These are phyloP conservation scores for Eimeria praecox DNA, from an alignment of 169 alveolate species.

Conservation along the genomic window DNA sequence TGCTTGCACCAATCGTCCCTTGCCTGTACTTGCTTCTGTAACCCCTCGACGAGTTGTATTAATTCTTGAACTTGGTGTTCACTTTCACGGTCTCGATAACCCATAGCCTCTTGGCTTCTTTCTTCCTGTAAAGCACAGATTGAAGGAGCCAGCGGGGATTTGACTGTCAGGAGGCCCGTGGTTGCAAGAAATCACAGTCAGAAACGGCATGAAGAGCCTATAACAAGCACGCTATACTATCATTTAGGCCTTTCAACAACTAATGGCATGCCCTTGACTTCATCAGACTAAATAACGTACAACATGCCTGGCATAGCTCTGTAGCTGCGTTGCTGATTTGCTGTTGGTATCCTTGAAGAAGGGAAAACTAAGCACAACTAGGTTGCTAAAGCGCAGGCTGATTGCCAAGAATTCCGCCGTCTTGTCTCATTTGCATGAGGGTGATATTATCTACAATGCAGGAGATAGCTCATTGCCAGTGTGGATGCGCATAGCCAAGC, in stretches of 20 bases:
- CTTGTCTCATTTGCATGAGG: background rate
- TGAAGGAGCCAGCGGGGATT: background rate
- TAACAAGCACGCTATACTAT: background rate
- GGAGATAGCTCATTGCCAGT: background rate
- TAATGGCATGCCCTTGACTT: background rate
- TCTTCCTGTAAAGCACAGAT: background rate
- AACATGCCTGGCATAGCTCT: background rate
- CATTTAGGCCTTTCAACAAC: background rate
- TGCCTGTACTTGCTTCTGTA: slow-evolving; percentile 67
- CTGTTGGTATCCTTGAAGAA: background rate
- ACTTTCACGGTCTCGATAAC: background rate
- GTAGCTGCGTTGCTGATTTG: background rate
- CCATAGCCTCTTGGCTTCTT: background rate
- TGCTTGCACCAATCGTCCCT: slow-evolving; percentile 59
- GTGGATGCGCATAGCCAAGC: background rate
- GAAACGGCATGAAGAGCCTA: background rate
- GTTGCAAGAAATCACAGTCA: background rate
- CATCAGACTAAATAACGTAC: background rate
- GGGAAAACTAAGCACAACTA: background rate
- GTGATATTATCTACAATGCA: background rate
- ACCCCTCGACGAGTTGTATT: slow-evolving; percentile 37
- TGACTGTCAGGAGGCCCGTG: background rate
- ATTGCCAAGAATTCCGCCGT: background rate
- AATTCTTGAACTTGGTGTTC: slow-evolving; percentile 41
- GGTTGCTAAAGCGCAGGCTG: background rate